These are phyloP conservation scores for Xylariomycetidae sp. DNA, from an alignment of 2,329 filamentous ascomycete genomes.

Conservation along the genomic window DNA sequence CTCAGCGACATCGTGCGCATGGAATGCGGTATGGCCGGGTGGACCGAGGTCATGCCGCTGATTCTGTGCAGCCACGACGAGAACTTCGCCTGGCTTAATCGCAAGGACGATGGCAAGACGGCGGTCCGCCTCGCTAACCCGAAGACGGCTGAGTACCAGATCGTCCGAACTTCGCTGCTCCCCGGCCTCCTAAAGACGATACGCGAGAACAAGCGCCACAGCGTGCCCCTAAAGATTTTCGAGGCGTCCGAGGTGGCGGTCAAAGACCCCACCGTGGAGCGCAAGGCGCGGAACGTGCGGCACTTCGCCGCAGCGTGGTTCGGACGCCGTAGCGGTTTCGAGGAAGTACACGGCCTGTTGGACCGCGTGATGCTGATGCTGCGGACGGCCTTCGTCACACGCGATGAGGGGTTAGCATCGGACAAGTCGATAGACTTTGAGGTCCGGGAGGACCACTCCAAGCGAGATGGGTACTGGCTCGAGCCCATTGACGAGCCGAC, in stretches of 20 bases:
- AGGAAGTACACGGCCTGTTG: constrained; percentile 88
- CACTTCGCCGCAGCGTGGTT: constrained; percentile 97
- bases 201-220: constrained; percentile 71
- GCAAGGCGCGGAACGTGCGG: constrained; percentile 85
- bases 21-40: constrained; percentile 90
- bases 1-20: constrained; percentile 84
- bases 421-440: constrained; percentile 48
- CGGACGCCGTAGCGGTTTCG: constrained; percentile 90
- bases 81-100: constrained; percentile 91
- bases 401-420: constrained; percentile 60
- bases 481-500: constrained; percentile 87
- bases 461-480: constrained; percentile 83
- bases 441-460: constrained; percentile 47
- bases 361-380: constrained; percentile 93
- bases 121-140: constrained; percentile 72
- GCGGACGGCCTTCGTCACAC: constrained; percentile 71
- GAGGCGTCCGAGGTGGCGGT: constrained; percentile 79
- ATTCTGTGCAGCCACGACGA: constrained; percentile 97
- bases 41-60: constrained; percentile 92
- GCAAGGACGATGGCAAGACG: constrained; percentile 66
- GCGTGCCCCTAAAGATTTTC: constrained; percentile 73
- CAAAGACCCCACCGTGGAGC: constrained; percentile 77
- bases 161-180: constrained; percentile 69
- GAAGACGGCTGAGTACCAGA: constrained; percentile 75
- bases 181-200: constrained; percentile 76